phyloP scores from a whole-genome alignment of 164 flowering plant species.

The Taxillus chinensis region DNA sequence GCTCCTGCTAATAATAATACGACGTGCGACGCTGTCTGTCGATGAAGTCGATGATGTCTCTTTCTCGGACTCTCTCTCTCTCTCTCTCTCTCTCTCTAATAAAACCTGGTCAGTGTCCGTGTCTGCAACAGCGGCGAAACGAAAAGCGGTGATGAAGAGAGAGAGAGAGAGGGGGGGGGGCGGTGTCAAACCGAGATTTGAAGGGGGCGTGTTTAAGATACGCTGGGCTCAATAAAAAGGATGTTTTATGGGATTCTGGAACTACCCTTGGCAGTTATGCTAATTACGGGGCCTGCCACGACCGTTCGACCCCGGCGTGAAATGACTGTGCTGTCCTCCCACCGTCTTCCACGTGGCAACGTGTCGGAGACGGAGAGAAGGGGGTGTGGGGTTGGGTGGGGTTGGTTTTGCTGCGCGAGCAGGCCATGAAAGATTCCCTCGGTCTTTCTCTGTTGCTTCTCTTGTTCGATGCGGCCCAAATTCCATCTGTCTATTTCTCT shows the following conservation, averaged over 20 bases:
- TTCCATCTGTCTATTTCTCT: not conserved
- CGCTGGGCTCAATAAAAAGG: slow-evolving; percentile 9
- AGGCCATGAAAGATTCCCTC: no score
- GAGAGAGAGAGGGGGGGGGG: slow-evolving; percentile 32
- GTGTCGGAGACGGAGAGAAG: no score
- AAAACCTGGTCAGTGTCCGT: no score
- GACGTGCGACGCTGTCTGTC: no score
- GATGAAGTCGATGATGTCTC: not conserved
- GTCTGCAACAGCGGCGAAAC: slow-evolving; percentile 11
- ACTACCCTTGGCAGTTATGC: not conserved
- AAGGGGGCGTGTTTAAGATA: slow-evolving; percentile 11
- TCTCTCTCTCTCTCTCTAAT: not conserved
- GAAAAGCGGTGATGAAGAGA: slow-evolving; percentile 12
- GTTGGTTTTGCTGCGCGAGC: no score
- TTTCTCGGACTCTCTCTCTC: not conserved
- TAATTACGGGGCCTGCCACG: not conserved
- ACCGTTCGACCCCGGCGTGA: not conserved
- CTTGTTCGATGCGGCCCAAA: not conserved
- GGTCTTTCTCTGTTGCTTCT: no score
- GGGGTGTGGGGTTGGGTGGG: no score
- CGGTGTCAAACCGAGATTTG: slow-evolving; percentile 38
- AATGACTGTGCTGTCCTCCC: not conserved
- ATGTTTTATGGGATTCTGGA: not conserved
- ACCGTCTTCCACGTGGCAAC: not conserved
- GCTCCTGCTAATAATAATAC: no score